Evolutionary conservation across 2,329 filamentous ascomycete genomes (phyloP), one percentile per base, ranked within the genome.

Genomic region (Lachnellula cervina): DNA sequence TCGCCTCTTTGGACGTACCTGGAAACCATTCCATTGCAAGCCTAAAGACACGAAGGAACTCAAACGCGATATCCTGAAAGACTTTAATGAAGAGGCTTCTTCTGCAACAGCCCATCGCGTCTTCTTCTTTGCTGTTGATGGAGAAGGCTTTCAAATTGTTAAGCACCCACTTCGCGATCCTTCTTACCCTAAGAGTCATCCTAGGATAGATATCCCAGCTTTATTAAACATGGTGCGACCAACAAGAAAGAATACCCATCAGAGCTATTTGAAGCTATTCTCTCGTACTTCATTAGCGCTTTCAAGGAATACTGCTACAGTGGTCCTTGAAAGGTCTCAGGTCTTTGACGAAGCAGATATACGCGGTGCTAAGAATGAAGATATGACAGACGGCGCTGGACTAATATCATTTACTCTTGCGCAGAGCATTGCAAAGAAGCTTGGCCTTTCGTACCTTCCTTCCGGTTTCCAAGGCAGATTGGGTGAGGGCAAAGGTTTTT

Each of bases 401-500:
- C 72, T 72, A 2, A 86, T 91, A 61, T 92, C 88, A 0, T 73
- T 75, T 4, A 78, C 74, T 1, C 77, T 88, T 2, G 84, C 82
- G 0, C 67, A 70, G 1, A 72, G 73, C 43, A 75, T 90, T 5
- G 76, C 79, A 25, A 66, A 75, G 0, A 58, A 59, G 0, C 74
- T 88, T 8, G 79, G 78, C 0, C 69, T 86, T 0, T 62, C 67
- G 0, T 75, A 80, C n/a, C 67, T 81, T 0, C 87, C 87, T 0
- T 80, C 81, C 35, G 84, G 79, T 0, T 84, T 86, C 46, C 89
- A 93, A 68, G 88, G 76, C 1, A 80, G 89, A 0, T 80, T 92
- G 37, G 86, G 83, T 9, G 82, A 86, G 17, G 86, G 86, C 0
- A 93, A 93, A 68, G 89, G 89, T 0, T 76, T 92, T 61, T 92